These are phyloP conservation scores for Tephrocybe sp. DNA, from an alignment of 768 basidiomycete genomes.

Conservation along the genomic window DNA sequence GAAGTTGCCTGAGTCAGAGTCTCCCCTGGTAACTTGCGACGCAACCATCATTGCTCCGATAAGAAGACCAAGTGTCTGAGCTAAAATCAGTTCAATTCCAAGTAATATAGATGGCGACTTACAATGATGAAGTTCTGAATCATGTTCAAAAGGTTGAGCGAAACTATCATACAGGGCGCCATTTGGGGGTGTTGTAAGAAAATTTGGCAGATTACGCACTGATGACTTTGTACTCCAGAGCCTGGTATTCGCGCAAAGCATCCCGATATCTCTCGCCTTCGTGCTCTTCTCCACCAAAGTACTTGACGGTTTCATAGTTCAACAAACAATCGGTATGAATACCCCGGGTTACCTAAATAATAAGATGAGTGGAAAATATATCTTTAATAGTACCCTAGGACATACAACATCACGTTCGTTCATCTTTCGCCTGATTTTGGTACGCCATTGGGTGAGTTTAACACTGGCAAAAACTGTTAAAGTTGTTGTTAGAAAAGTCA, in stretches of 20 bases:
- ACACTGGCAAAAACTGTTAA: constrained; percentile 43
- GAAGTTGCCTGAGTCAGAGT: constrained; percentile 56
- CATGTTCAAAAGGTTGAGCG: constrained; percentile 72
- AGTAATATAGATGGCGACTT: constrained; percentile 20
- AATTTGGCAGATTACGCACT: constrained; percentile 37
- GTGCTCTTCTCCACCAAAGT: constrained; percentile 83
- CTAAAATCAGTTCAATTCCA: constrained; percentile 1
- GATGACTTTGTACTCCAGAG: constrained; percentile 70
- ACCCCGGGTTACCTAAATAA: constrained; percentile 63
- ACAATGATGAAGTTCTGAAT: constrained; percentile 82
- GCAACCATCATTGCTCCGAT: constrained; percentile 82
- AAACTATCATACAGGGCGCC: constrained; percentile 36
- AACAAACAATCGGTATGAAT: constrained; percentile 81
- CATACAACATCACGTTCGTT: constrained; percentile 77
- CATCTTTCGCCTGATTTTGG: constrained; percentile 72
- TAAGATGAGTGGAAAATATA: neutral
- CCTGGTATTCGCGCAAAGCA: constrained; percentile 73
- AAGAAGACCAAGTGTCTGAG: constrained; percentile 73
- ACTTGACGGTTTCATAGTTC: constrained; percentile 85
- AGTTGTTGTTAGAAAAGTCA: constrained; percentile 8
- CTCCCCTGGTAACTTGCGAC: constrained; percentile 54
- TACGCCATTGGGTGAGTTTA: constrained; percentile 69
- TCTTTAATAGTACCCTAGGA: constrained; percentile 5
- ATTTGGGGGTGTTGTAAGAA: neutral
- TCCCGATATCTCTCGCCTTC: constrained; percentile 70